Evolutionary conservation across 2,329 filamentous ascomycete genomes (phyloP).

Genomic region (Chlorencoelia australis): DNA sequence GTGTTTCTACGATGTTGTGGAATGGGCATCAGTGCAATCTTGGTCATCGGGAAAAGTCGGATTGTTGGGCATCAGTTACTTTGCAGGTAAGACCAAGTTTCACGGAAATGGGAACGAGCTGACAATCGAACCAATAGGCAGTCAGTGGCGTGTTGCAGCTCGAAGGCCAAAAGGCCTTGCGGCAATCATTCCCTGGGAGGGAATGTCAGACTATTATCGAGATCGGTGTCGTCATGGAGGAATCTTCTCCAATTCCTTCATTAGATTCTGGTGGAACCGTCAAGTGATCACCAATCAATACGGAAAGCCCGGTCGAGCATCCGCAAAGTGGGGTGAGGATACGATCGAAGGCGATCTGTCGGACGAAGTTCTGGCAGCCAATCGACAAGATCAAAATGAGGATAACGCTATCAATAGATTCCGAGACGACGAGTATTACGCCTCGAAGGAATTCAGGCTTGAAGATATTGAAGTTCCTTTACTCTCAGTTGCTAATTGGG

Average conservation of each 20-base stretch:
- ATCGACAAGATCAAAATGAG: slow-evolving; percentile 32
- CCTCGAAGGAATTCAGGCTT: slow-evolving; percentile 41
- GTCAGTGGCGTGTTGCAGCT: slow-evolving; percentile 44
- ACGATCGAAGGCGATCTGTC: slow-evolving; percentile 50
- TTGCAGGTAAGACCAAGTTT: slow-evolving; percentile 29
- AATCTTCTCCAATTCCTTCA: slow-evolving; percentile 48
- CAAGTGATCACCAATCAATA: slow-evolving; percentile 62
- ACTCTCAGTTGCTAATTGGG: slow-evolving; percentile 61
- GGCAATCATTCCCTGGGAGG: slow-evolving; percentile 44
- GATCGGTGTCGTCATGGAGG: slow-evolving; percentile 52
- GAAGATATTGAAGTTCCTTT: slow-evolving; percentile 59
- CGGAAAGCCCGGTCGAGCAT: slow-evolving; percentile 40
- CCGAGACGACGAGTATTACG: slow-evolving; percentile 27
- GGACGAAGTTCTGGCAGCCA: slow-evolving; percentile 32
- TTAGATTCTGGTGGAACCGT: slow-evolving; percentile 56
- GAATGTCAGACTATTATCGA: slow-evolving; percentile 43
- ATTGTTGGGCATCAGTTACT: slow-evolving; percentile 41
- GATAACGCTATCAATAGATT: slow-evolving; percentile 43
- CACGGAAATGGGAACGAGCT: too few species aligned
- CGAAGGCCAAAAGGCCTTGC: slow-evolving; percentile 39
- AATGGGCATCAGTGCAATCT: slow-evolving; percentile 40
- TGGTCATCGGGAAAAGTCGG: slow-evolving; percentile 43
- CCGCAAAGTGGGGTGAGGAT: slow-evolving; percentile 26
- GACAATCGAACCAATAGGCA: slow-evolving; percentile 25
- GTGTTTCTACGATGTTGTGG: slow-evolving; percentile 40